Evolutionary conservation across 208 protist species (phyloP).

Genomic region (Acanthamoeba royreba): DNA sequence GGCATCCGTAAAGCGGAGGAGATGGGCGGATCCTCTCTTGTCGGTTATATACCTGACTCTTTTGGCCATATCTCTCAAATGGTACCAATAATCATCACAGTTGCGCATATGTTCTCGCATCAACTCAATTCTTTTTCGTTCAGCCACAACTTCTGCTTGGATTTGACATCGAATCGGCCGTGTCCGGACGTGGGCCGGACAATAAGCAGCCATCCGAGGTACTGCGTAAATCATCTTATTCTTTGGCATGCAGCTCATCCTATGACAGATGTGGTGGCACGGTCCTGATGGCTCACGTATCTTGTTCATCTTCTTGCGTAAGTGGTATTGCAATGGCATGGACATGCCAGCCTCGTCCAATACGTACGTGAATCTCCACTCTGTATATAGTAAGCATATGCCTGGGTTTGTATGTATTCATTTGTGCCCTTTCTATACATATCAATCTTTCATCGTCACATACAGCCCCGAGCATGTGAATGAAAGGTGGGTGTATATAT

Average conservation of each 20-base stretch:
- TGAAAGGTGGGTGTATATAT: no score
- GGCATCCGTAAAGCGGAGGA: neutral
- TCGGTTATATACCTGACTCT: slow-evolving; percentile 30
- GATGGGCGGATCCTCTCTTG: neutral
- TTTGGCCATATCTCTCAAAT: slow-evolving; percentile 32
- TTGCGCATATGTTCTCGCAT: neutral
- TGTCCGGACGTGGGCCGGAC: neutral
- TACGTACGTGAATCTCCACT: no score
- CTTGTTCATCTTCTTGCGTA: neutral
- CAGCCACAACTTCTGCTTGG: slow-evolving; percentile 17
- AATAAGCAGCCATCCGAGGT: neutral
- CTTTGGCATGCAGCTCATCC: neutral
- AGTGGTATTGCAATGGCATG: slow-evolving; percentile 28
- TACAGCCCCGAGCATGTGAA: no score
- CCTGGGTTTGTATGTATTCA: no score
- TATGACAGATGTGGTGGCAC: neutral
- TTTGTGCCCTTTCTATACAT: no score
- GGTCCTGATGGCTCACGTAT: neutral
- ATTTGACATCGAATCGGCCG: neutral
- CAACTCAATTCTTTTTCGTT: neutral
- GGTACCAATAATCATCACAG: no score
- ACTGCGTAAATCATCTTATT: neutral
- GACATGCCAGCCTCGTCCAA: neutral
- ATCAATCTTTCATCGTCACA: no score
- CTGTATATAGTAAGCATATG: no score